phyloP scores from a whole-genome alignment of 2,329 filamentous ascomycete species.

The Diplodia scrobiculata region DNA sequence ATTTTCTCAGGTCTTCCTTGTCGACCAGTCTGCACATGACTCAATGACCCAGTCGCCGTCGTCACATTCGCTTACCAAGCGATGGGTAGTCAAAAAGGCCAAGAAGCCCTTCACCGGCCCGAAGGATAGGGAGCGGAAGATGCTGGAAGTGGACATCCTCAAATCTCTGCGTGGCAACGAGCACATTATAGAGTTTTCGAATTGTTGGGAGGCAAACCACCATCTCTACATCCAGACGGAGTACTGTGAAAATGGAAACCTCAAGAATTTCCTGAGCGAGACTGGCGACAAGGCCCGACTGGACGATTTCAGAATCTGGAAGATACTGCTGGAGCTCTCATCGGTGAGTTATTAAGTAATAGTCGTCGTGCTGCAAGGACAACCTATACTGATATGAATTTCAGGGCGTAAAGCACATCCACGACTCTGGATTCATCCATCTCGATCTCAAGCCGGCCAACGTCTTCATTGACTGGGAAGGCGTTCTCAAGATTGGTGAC shows the following conservation, averaged over 20 bases:
- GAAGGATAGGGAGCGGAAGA: constrained; percentile 78
- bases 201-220: constrained; percentile 83
- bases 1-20: constrained; percentile 89
- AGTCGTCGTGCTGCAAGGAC: constrained; percentile 31
- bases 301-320: constrained; percentile 98
- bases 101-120: constrained; percentile 75
- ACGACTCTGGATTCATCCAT: constrained; percentile 82
- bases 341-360: constrained; percentile 61
- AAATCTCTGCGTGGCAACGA: constrained; percentile 76
- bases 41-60: constrained; percentile 39
- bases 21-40: constrained; percentile 55
- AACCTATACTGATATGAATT: constrained; percentile 33
- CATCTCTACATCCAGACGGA: constrained; percentile 97
- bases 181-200: constrained; percentile 80
- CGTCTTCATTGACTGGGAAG: constrained; percentile 78
- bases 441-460: constrained; percentile 85
- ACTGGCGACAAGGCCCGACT: constrained; percentile 81
- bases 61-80: constrained; percentile 43
- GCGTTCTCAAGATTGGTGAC: constrained; percentile 80
- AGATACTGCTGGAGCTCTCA: constrained; percentile 84
- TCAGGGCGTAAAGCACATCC: constrained; percentile 86
- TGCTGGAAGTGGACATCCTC: constrained; percentile 80
- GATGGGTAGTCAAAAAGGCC: constrained; percentile 94
- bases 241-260: constrained; percentile 89
- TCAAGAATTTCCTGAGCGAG: constrained; percentile 81